Conservation (phyloP, 352 stramenopile genomes). For the Phytophthora hibernalis region DNA sequence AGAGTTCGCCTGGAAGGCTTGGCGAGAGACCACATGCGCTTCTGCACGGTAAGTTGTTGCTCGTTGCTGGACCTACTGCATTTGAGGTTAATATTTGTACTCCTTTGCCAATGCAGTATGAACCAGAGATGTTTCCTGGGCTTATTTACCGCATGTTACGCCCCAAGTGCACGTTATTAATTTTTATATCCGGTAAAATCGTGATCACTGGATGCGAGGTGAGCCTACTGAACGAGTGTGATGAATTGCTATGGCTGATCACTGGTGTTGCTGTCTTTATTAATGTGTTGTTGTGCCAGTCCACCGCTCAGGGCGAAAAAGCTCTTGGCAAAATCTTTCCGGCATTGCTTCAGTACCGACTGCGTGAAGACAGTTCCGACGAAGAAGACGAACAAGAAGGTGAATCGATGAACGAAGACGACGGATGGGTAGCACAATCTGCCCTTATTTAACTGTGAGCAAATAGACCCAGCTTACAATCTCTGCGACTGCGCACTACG, state of each 20-base stretch:
- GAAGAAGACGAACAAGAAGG: conserved; percentile 27
- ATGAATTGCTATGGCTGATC: neutral
- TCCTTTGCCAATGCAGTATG: conserved; percentile 76
- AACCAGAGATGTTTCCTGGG: conserved; percentile 99
- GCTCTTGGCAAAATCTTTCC: conserved; percentile 66
- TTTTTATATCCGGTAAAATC: conserved; percentile 99
- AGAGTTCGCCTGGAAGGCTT: conserved; percentile 81
- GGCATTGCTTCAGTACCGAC: conserved; percentile 58
- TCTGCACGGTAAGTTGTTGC: conserved; percentile 62
- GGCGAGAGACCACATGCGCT: conserved; percentile 58
- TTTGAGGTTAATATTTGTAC: neutral
- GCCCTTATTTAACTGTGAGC: conserved; percentile 40
- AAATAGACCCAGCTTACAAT: conserved; percentile 33
- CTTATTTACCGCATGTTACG: conserved; percentile 98
- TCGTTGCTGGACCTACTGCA: neutral
- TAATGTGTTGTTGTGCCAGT: conserved; percentile 15
- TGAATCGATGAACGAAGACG: conserved; percentile 22
- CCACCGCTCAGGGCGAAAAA: conserved; percentile 44
- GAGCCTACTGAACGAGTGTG: neutral
- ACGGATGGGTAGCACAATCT: conserved; percentile 28
- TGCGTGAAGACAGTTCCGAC: conserved; percentile 38
- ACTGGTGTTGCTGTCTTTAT: neutral
- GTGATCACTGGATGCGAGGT: conserved; percentile 95
- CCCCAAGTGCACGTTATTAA: conserved; percentile 98
- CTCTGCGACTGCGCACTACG: conserved; percentile 23